Conservation (phyloP, 169 alveolate genomes). For the Plasmodium blacklocki region DNA sequence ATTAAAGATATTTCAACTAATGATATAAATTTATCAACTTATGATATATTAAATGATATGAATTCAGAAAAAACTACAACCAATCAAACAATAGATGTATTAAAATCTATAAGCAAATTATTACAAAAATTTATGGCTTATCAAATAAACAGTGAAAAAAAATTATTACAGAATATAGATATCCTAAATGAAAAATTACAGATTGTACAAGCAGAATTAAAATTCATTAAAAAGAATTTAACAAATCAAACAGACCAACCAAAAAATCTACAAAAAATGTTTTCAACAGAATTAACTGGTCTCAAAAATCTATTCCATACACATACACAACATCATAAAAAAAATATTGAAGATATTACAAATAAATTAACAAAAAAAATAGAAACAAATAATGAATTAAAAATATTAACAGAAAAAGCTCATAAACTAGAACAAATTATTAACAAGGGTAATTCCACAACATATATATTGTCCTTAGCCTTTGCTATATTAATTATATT, state of each 20-base stretch:
- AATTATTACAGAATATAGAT: slow-evolving; percentile 16
- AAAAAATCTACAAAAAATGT: slow-evolving; percentile 40
- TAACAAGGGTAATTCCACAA: slow-evolving; percentile 50
- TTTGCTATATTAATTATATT: slow-evolving; percentile 39
- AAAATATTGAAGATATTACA: slow-evolving; percentile 66
- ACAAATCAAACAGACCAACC: slow-evolving; percentile 43
- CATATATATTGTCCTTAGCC: slow-evolving; percentile 20
- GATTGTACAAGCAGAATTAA: slow-evolving; percentile 19
- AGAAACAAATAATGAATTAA: slow-evolving; percentile 44
- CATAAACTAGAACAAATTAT: slow-evolving; percentile 51
- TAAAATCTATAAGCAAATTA: slow-evolving; percentile 10
- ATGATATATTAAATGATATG: slow-evolving; percentile 4
- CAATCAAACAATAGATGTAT: slow-evolving; percentile 13
- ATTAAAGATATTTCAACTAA: background rate
- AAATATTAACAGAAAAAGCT: slow-evolving; percentile 67
- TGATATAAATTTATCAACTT: background rate
- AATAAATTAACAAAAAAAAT: slow-evolving; percentile 33
- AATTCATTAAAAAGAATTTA: slow-evolving; percentile 19
- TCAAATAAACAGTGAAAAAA: slow-evolving; percentile 39
- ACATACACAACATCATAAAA: slow-evolving; percentile 63
- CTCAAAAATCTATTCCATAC: slow-evolving; percentile 62
- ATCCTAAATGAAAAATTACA: slow-evolving; percentile 13
- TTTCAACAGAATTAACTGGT: slow-evolving; percentile 65
- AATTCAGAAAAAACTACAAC: background rate
- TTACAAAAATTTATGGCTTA: slow-evolving; percentile 24